These are phyloP conservation scores for Biscogniauxia marginata DNA, from an alignment of 2,329 filamentous ascomycete genomes.

Conservation along the genomic window DNA sequence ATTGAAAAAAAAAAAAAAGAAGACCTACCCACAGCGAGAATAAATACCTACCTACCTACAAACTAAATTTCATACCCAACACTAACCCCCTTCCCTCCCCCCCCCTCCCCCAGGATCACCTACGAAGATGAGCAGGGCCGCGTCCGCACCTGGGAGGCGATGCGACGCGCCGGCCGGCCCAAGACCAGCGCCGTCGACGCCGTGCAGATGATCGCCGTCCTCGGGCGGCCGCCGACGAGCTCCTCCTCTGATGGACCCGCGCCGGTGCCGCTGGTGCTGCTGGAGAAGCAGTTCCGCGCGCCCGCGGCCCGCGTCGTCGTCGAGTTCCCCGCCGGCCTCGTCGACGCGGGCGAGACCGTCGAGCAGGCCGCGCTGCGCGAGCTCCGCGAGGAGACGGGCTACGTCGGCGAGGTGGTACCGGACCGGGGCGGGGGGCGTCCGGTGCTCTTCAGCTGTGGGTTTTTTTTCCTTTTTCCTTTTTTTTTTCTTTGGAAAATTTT, in stretches of 20 bases:
- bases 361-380: conserved; percentile 39
- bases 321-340: conserved; percentile 39
- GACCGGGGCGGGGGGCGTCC: conserved; percentile 22
- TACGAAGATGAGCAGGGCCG: conserved; percentile 30
- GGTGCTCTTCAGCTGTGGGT: conserved; percentile 31
- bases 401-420: conserved; percentile 33
- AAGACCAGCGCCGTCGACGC: conserved; percentile 30
- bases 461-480: neutral
- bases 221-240: conserved; percentile 19
- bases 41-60: too few species aligned
- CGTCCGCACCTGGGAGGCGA: conserved; percentile 31
- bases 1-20: too few species aligned
- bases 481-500: neutral
- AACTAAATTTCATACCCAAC: too few species aligned
- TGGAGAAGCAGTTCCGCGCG: conserved; percentile 40
- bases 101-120: conserved; percentile 22
- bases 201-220: conserved; percentile 30
- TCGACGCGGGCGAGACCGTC: conserved; percentile 37
- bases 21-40: too few species aligned
- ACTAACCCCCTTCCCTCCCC: too few species aligned
- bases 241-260: too few species aligned
- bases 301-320: conserved; percentile 39
- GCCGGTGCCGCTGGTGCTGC: conserved; percentile 30
- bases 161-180: conserved; percentile 25
- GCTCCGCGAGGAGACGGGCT: conserved; percentile 40